Conservation (phyloP, 345 rosid genomes). For the Alliaria petiolata region DNA sequence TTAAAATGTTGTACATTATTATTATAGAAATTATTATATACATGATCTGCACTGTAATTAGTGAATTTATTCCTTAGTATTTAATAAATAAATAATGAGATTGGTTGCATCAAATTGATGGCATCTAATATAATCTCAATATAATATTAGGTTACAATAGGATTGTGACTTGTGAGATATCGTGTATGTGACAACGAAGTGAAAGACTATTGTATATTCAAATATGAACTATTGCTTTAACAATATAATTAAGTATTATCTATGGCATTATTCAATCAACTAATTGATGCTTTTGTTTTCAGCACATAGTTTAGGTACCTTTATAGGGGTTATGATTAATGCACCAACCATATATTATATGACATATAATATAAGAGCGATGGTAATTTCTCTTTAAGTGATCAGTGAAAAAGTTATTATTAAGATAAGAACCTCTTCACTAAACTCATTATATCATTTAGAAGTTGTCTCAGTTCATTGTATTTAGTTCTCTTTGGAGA, state of each 20-base stretch:
- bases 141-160: not conserved
- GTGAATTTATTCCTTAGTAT: not conserved
- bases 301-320: slow-evolving; percentile 25
- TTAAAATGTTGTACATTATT: no score
- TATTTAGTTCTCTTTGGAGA: not conserved
- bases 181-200: slow-evolving; percentile 9
- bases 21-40: no score
- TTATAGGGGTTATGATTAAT: slow-evolving; percentile 17
- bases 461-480: not conserved
- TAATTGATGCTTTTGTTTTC: slow-evolving; percentile 15
- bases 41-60: no score
- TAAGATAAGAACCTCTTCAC: not conserved
- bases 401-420: not conserved
- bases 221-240: slow-evolving; percentile 1
- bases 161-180: not conserved
- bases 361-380: not conserved
- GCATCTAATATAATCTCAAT: not conserved
- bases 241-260: not conserved
- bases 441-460: not conserved
- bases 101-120: not conserved
- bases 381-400: not conserved
- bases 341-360: slow-evolving; percentile 3
- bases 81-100: not conserved
- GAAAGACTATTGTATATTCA: not conserved
- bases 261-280: slow-evolving; percentile 10